These are phyloP conservation scores for Apiospora malaysiana DNA, from an alignment of 2,329 filamentous ascomycete species.

Conservation along the genomic window DNA sequence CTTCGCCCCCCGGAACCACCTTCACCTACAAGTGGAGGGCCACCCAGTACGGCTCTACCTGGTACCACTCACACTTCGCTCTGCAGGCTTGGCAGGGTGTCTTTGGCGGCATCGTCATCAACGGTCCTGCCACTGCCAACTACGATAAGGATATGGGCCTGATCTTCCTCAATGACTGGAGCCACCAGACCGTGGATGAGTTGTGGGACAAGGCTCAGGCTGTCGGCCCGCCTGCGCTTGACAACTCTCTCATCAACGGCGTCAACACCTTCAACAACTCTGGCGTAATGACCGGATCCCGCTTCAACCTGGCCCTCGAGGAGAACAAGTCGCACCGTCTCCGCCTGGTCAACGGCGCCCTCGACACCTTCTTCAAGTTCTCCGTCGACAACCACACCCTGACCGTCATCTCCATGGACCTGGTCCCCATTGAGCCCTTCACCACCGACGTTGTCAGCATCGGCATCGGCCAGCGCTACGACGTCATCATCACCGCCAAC, in stretches of 20 bases:
- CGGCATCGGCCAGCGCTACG: conserved; percentile 46
- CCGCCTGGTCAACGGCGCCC: conserved; percentile 50
- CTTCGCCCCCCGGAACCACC: conserved; percentile 54
- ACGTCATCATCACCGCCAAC: conserved; percentile 26
- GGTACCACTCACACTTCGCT: conserved; percentile 67
- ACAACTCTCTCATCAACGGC: conserved; percentile 49
- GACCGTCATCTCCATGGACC: conserved; percentile 59
- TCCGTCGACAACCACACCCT: conserved; percentile 58
- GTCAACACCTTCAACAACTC: conserved; percentile 42
- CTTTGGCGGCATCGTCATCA: conserved; percentile 65
- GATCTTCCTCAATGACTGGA: conserved; percentile 65
- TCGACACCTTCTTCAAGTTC: conserved; percentile 50
- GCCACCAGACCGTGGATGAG: conserved; percentile 50
- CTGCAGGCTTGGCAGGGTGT: conserved; percentile 59
- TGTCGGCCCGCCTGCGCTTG: conserved; percentile 43
- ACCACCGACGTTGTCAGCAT: conserved; percentile 50
- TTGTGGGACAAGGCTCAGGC: conserved; percentile 38
- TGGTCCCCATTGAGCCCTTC: conserved; percentile 61
- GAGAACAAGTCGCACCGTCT: conserved; percentile 52
- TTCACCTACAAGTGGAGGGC: conserved; percentile 64
- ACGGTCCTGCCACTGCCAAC: conserved; percentile 62
- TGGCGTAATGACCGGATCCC: conserved; percentile 34
- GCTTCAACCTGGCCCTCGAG: conserved; percentile 46
- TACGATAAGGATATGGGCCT: conserved; percentile 70
- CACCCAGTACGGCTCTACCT: conserved; percentile 59